Percentiles rank a stretch among this genome's conserved stretches.
Conservation (phyloP, 2,329 filamentous ascomycete species). For the Aaosphaeria arxii region DNA sequence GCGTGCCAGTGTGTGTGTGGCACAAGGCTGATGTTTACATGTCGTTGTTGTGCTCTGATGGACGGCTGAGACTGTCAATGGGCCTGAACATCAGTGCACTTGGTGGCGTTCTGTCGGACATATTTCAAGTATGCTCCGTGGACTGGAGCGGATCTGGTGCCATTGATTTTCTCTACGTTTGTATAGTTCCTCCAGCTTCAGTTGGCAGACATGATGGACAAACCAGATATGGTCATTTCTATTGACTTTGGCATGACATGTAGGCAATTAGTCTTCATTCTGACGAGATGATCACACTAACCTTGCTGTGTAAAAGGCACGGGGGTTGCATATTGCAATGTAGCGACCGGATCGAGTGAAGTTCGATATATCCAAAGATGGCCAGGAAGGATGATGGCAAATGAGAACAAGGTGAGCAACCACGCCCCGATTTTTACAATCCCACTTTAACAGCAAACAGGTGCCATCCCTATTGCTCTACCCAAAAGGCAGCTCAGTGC, state of each 20-base stretch:
- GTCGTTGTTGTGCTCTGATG: background rate
- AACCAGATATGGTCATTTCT: constrained; percentile 31
- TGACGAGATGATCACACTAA: background rate
- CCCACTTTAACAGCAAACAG: background rate
- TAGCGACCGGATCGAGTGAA: constrained; percentile 31
- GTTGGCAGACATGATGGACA: constrained; percentile 5
- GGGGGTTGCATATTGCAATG: constrained; percentile 37
- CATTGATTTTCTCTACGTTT: no score
- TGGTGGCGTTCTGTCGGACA: no score
- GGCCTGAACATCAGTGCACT: no score
- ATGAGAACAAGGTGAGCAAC: constrained; percentile 47
- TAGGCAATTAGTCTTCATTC: constrained; percentile 13
- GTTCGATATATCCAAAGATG: constrained; percentile 46
- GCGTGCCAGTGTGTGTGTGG: background rate
- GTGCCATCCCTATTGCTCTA: constrained; percentile 54
- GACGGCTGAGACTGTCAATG: background rate
- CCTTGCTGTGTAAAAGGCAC: constrained; percentile 17
- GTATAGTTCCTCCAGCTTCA: background rate
- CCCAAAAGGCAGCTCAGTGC: constrained; percentile 32
- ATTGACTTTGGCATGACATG: constrained; percentile 39
- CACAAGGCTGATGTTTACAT: constrained; percentile 19
- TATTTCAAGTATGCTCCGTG: no score
- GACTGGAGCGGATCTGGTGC: no score
- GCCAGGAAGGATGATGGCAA: constrained; percentile 52
- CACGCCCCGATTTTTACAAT: background rate